A percentile compares a stretch with the other conserved stretches of the same genome.
These are phyloP conservation scores for Ophiocordyceps sinensis DNA, from an alignment of 2,329 filamentous ascomycete species.

Conservation along the genomic window DNA sequence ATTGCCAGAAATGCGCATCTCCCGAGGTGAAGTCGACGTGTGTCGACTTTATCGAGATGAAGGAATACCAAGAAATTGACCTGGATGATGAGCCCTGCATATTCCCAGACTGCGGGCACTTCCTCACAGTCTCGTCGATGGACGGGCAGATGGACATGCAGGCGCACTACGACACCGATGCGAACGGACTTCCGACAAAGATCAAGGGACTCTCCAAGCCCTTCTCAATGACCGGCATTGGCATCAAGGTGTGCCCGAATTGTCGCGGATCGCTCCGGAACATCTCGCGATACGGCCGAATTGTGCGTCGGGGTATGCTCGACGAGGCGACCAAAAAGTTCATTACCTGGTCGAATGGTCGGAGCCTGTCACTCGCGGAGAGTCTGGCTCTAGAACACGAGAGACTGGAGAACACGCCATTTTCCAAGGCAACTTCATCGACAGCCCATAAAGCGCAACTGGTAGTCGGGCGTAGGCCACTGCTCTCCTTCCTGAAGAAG, in stretches of 20 bases:
- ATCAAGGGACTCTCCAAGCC: conserved; percentile 24
- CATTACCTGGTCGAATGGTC: conserved; percentile 34
- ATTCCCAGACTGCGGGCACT: conserved; percentile 48
- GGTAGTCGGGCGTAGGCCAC: background rate
- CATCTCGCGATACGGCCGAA: conserved; percentile 45
- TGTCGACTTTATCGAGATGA: conserved; percentile 43
- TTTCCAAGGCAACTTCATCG: background rate
- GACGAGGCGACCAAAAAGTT: conserved; percentile 53
- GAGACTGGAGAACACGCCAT: background rate
- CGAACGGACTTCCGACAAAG: conserved; percentile 15
- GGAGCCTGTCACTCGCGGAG: conserved; percentile 3
- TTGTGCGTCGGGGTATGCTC: conserved; percentile 43
- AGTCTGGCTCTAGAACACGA: conserved; percentile 4
- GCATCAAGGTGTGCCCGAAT: conserved; percentile 38
- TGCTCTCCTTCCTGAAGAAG: conserved; percentile 1
- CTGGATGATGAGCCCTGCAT: conserved; percentile 46
- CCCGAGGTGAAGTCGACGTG: conserved; percentile 25
- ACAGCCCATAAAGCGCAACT: background rate
- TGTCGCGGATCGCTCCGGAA: conserved; percentile 46
- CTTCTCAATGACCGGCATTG: conserved; percentile 28
- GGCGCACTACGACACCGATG: conserved; percentile 30
- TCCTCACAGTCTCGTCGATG: conserved; percentile 43
- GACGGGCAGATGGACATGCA: conserved; percentile 45
- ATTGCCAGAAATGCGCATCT: conserved; percentile 42
- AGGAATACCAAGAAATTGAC: conserved; percentile 41